phyloP scores from a whole-genome alignment of 1,284 basidiomycete genomes.

The Mycosarcoma mackinlayi region DNA sequence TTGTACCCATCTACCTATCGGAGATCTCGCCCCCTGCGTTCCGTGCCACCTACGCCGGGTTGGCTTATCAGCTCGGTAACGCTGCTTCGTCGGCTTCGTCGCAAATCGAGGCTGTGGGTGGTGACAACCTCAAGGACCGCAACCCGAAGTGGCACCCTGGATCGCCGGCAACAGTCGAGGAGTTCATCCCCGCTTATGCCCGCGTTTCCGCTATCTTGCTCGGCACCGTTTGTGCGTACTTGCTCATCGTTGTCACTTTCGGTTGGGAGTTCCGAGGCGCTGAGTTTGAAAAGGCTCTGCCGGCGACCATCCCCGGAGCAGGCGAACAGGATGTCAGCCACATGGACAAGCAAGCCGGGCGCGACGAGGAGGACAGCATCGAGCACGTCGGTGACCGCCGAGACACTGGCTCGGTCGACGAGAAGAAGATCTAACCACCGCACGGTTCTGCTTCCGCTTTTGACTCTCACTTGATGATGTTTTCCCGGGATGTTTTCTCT shows the following conservation, averaged over 20 bases:
- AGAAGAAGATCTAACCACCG: slow-evolving; percentile 35
- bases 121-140: slow-evolving; percentile 62
- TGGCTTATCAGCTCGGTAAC: slow-evolving; percentile 80
- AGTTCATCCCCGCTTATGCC: slow-evolving; percentile 82
- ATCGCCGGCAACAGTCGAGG: slow-evolving; percentile 18
- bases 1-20: slow-evolving; percentile 85
- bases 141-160: slow-evolving; percentile 51
- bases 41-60: slow-evolving; percentile 89
- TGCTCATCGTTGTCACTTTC: slow-evolving; percentile 59
- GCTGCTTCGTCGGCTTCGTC: slow-evolving; percentile 89
- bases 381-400: slow-evolving; percentile 37
- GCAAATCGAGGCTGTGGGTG: slow-evolving; percentile 86
- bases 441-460: too few relatives aligned
- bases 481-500: too few relatives aligned
- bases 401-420: slow-evolving; percentile 15
- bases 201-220: slow-evolving; percentile 88
- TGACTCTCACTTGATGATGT: too few relatives aligned
- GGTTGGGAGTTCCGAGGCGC: slow-evolving; percentile 73
- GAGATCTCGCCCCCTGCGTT: slow-evolving; percentile 93
- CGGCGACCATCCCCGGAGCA: slow-evolving; percentile 28
- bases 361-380: slow-evolving; percentile 37
- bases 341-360: background rate
- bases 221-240: slow-evolving; percentile 71
- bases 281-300: slow-evolving; percentile 75
- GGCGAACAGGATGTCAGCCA: slow-evolving; percentile 28